A percentile compares a stretch with the other conserved stretches of the same genome.
These are phyloP conservation scores for Panus rudis DNA, from an alignment of 768 basidiomycete species.

Conservation along the genomic window DNA sequence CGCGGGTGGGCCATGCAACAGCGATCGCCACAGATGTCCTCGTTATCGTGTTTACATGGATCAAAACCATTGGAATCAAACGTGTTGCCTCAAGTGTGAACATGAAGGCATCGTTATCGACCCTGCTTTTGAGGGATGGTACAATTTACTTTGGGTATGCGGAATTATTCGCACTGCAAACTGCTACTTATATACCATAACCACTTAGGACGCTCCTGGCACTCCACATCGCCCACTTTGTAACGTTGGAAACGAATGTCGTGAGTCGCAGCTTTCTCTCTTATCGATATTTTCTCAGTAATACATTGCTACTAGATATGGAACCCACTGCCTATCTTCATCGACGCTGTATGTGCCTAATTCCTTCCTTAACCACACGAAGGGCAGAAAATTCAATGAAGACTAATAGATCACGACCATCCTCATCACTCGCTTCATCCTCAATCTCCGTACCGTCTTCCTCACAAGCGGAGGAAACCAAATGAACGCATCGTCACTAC, in stretches of 20 bases:
- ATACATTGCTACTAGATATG: not conserved
- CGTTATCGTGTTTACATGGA: conserved; percentile 9
- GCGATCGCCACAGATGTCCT: conserved; percentile 8
- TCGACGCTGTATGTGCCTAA: not conserved
- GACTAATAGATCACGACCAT: not conserved
- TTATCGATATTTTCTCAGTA: not conserved
- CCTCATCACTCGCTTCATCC: conserved; percentile 12
- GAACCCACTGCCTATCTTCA: not conserved
- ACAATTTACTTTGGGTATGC: conserved; percentile 5
- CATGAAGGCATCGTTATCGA: not conserved
- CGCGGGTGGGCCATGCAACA: conserved; percentile 1
- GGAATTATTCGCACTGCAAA: not conserved
- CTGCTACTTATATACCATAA: not conserved
- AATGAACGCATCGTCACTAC: no score
- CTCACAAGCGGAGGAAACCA: no score
- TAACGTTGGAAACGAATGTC: not conserved
- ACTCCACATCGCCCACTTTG: conserved; percentile 5
- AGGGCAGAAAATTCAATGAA: not conserved
- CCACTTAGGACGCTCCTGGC: conserved; percentile 1
- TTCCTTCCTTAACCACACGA: not conserved
- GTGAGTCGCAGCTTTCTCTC: not conserved
- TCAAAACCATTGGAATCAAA: conserved; percentile 5
- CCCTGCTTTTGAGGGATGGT: conserved; percentile 7
- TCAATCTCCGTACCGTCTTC: conserved; percentile 8
- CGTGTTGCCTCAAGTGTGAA: not conserved